Percentiles rank a stretch among this genome's conserved stretches.
Evolutionary conservation across 2,329 filamentous ascomycete genomes (phyloP).

Genomic region (Fusarium verticillioides): DNA sequence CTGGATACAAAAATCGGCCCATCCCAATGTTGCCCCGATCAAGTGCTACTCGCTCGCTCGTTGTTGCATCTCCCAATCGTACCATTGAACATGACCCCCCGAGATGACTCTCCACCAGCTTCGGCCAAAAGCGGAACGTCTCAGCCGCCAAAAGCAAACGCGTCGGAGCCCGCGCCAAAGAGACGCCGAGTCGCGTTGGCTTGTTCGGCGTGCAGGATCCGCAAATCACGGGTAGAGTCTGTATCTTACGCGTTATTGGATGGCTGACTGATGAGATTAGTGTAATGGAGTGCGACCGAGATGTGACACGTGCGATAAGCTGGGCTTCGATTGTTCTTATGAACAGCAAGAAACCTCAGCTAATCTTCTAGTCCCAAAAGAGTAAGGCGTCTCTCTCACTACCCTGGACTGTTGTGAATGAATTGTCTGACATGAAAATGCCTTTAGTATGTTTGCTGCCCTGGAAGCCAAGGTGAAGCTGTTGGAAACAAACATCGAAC

Average conservation of each 20-base stretch:
- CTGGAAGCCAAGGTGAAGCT: slow-evolving; percentile 4
- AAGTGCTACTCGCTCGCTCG: neutral
- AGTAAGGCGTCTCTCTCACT: neutral
- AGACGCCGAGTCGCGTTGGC: slow-evolving; percentile 4
- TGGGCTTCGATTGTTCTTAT: slow-evolving; percentile 3
- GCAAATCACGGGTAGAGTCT: neutral
- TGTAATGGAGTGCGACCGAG: slow-evolving; percentile 2
- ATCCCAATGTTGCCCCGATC: slow-evolving; percentile 15
- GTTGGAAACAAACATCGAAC: neutral
- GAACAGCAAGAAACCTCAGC: slow-evolving; percentile 5
- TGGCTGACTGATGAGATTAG: fast-evolving
- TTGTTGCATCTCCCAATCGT: neutral
- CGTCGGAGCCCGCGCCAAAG: neutral
- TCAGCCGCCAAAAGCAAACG: neutral
- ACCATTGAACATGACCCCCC: neutral
- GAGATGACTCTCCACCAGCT: neutral
- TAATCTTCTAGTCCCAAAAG: slow-evolving; percentile 9
- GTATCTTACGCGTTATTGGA: neutral
- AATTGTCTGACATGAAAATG: neutral
- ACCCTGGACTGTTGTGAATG: neutral
- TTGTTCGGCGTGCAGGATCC: slow-evolving; percentile 8
- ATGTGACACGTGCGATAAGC: slow-evolving; percentile 13
- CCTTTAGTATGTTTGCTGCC: neutral
- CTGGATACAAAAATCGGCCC: slow-evolving; percentile 2
- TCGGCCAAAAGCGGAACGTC: neutral